Evolutionary conservation across 2,329 filamentous ascomycete species (phyloP), one percentile per base, ranked within the genome.

Genomic region (Kalmusia sp.): DNA sequence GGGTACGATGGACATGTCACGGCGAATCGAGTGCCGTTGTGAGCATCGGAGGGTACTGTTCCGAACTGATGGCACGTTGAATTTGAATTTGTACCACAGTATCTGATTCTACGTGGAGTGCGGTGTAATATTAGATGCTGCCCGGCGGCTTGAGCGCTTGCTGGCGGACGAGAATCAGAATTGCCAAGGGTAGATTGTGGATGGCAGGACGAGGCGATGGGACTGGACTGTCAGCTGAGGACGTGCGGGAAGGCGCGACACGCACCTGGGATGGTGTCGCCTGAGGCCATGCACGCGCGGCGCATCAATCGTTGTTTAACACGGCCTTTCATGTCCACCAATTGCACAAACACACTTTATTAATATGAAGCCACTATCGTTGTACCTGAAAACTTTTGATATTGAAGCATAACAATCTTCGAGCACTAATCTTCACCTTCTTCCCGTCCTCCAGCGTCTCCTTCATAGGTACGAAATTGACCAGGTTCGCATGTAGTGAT

Each of bases 381-480:
- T n/a, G n/a, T n/a, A n/a, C n/a, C n/a, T 21, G 27, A 12, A 51
- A 40, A 44, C 49, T 55, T 63, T 64, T 62, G 56, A 19, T 17
- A 41, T 37, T 25, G 46, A 47, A 43, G 41, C 39, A 38, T 35
- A 37, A n/a, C 47, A 35, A 52, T 44, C 25, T 27, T 22, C 25
- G 5, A 49, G 28, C 7, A 14, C 37, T 30, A 40, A 17, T 15
- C 28, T 35, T 17, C 15, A 30, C 24, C 39, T 37, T 35, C 12
- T 21, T 40, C 25, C 39, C 14, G 14, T 25, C 33, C 52, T 54
- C 56, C 53, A 54, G 52, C 59, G 51, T 57, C 58, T 62, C 61
- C 58, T 57, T 52, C 48, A 54, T 55, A 51, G 58, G 62, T 56
- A 52, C 49, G 56, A 63, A 55, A 57, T 53, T 55, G 54, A 49